A percentile compares a stretch with the other conserved stretches of the same genome.
phyloP scores from a whole-genome alignment of 305 asterid species.

The Ilex paraguariensis region DNA sequence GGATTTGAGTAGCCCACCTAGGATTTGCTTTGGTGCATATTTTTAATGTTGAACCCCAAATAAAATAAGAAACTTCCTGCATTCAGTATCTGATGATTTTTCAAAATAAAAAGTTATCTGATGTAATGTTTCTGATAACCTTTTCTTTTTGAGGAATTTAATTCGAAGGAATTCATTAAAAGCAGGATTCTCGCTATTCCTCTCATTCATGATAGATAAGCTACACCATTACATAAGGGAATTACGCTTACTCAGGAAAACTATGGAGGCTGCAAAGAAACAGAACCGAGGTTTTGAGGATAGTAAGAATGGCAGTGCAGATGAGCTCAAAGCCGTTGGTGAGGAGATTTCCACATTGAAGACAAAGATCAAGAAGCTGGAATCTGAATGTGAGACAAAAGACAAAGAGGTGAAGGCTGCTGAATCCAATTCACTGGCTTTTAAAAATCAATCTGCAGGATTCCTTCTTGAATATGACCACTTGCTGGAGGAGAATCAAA shows the following conservation, averaged over 20 bases:
- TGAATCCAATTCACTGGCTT: neutral
- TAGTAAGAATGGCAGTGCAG: neutral
- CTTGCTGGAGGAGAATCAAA: slow-evolving; percentile 3
- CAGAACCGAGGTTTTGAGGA: slow-evolving; percentile 3
- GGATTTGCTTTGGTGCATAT: no score
- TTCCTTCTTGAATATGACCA: slow-evolving; percentile 5
- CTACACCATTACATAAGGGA: slow-evolving; percentile 5
- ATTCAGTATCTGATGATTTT: no score
- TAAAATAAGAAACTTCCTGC: no score
- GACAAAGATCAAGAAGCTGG: neutral
- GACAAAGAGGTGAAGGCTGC: slow-evolving; percentile 1
- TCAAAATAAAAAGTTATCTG: no score
- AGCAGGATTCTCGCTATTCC: slow-evolving; percentile 4
- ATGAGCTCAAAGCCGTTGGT: neutral
- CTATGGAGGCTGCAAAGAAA: slow-evolving; percentile 1
- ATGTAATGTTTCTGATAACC: no score
- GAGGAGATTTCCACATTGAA: neutral
- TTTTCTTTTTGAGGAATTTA: neutral
- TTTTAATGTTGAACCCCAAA: no score
- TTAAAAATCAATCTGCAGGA: neutral
- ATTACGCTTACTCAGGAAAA: slow-evolving; percentile 1
- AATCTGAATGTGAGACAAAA: neutral
- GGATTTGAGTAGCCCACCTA: no score
- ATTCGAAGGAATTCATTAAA: neutral
- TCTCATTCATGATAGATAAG: slow-evolving; percentile 1